Conservation (phyloP, 208 protist species). For the Crithidia brevicula region DNA sequence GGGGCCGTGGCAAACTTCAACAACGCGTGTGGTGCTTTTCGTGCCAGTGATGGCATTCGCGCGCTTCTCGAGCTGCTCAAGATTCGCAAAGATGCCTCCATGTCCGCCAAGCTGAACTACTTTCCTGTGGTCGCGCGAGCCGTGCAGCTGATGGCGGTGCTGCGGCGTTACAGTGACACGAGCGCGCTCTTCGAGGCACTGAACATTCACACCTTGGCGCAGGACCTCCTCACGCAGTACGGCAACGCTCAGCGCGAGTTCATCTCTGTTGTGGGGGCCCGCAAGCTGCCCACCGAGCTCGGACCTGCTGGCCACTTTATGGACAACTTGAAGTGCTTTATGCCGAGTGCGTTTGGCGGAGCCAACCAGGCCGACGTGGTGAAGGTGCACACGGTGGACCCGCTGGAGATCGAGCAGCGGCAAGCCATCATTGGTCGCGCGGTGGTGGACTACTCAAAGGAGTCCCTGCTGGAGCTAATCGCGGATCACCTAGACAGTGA, state of each 20-base stretch:
- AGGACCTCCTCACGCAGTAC: constrained; percentile 73
- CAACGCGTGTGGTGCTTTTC: constrained; percentile 67
- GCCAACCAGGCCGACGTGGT: constrained; percentile 45
- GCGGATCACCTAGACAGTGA: constrained; percentile 71
- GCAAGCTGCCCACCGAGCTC: constrained; percentile 67
- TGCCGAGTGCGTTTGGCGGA: constrained; percentile 50
- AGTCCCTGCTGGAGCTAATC: constrained; percentile 80
- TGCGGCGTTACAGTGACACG: constrained; percentile 80
- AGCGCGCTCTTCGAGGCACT: constrained; percentile 79
- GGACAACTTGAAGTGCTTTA: constrained; percentile 81
- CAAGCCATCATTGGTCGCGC: constrained; percentile 75
- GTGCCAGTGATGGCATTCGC: constrained; percentile 76
- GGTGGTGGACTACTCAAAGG: constrained; percentile 75
- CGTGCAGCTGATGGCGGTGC: constrained; percentile 78
- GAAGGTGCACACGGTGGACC: constrained; percentile 43
- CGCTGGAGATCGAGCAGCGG: constrained; percentile 70
- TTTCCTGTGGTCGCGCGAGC: constrained; percentile 87
- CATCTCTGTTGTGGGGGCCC: constrained; percentile 67
- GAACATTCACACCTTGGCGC: constrained; percentile 65
- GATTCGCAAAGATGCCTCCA: constrained; percentile 62
- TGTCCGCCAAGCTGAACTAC: constrained; percentile 78
- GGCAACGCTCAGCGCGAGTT: constrained; percentile 81
- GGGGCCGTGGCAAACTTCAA: constrained; percentile 68
- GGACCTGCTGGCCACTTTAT: constrained; percentile 82
- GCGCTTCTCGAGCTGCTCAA: constrained; percentile 79